These are phyloP conservation scores for Aciculosporium take DNA, from an alignment of 2,329 filamentous ascomycete genomes.

Conservation along the genomic window DNA sequence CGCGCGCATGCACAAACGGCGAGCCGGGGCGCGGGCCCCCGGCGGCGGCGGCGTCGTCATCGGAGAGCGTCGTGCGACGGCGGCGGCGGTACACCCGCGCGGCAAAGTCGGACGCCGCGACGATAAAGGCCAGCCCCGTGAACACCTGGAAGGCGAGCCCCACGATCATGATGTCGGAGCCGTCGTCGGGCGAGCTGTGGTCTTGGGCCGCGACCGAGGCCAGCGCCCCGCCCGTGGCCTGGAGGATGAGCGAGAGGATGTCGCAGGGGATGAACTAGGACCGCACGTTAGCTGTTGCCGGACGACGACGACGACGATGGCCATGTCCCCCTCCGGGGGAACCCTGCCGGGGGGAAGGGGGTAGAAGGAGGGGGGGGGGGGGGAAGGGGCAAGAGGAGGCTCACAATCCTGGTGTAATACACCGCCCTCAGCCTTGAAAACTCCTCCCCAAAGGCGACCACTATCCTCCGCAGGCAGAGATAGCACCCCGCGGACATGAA, in stretches of 20 bases:
- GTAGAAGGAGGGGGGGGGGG: no score
- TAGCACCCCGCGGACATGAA: constrained; percentile 53
- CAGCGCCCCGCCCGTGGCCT: constrained; percentile 45
- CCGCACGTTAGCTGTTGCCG: neutral
- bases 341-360: no score
- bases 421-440: constrained; percentile 33
- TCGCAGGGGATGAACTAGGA: constrained; percentile 48
- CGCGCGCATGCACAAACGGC: constrained; percentile 24
- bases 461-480: constrained; percentile 40
- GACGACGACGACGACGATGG: no score
- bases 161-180: constrained; percentile 51
- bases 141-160: constrained; percentile 48
- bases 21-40: constrained; percentile 21
- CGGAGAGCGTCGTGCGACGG: no score
- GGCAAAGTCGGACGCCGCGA: constrained; percentile 35
- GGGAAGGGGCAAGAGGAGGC: no score
- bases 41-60: constrained; percentile 21
- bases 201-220: constrained; percentile 28
- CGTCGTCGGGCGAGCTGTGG: constrained; percentile 20
- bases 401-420: constrained; percentile 34
- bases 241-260: constrained; percentile 43
- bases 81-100: constrained; percentile 21
- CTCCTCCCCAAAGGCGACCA: constrained; percentile 31
- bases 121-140: constrained; percentile 40
- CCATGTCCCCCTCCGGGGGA: no score